Base-by-base conservation (phyloP, 495 filamentous ascomycete genomes). In the Penicillium psychrofluorescens region DNA sequence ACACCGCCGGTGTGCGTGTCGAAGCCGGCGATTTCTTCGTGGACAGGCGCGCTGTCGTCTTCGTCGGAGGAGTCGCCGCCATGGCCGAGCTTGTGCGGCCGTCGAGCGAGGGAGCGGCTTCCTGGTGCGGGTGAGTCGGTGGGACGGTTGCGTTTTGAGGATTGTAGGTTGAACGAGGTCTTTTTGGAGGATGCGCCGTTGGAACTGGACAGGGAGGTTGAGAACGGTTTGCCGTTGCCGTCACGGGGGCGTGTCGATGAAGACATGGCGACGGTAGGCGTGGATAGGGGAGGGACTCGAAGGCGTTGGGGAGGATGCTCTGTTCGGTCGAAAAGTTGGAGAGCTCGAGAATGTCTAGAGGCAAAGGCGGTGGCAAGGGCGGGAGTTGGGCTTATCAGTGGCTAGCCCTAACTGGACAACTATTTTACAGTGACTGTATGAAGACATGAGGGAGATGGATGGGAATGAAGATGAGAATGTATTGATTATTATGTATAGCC, bases 11-110 rank as follows among this genome's bases (percentile, higher is more conserved):
- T 72, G 7, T 63, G 55, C 1, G 68, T 69, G 54, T 84, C 78
- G 49, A 86, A 85, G 29, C 70, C 78, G 0, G 75, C 72, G 16
- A 86, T 75, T 13, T 67, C 66, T 50, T 84, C 74, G 33, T 66
- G 60, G 6, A 46, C 55, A 11, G 69, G 64, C 0, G 41, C 45
- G 35, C 56, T 48, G 29, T 64, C 50, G 15, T 68, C 66, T 29
- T 79, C 75, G 36, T 74, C 68, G 29, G 78, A 78, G 11, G 69
- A 70, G 29, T 74, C 79, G 47, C 63, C 62, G 12, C 59, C 61
- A 37, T 64, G 46, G 9, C 54, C 58, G 5, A 65, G 59, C 9
- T 61, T 51, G 37, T 63, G 67, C 8, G 67, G 65, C 15, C 65
- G 57, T 29, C 59, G 63, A 29, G 63, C 49, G 11, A 71, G 63